phyloP scores from a whole-genome alignment of 495 filamentous ascomycete genomes.

The Tuber umbilicatum region DNA sequence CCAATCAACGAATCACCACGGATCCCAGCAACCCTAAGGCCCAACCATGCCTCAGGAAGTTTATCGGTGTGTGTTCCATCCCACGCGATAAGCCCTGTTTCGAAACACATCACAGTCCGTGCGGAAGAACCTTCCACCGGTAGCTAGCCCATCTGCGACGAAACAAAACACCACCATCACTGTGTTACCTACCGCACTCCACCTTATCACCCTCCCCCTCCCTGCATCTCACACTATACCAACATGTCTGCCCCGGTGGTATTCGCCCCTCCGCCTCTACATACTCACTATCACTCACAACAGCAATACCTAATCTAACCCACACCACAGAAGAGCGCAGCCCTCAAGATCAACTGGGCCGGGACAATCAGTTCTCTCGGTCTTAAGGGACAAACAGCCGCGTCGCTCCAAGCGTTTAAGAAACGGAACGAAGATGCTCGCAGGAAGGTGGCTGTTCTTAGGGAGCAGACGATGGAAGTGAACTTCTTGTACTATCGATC shows the following conservation, averaged over 20 bases:
- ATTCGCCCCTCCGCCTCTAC: constrained; percentile 4
- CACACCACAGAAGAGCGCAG: constrained; percentile 81
- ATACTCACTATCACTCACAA: background rate
- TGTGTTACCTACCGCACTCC: background rate
- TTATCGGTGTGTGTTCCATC: background rate
- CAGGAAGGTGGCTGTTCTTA: constrained; percentile 75
- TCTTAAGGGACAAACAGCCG: constrained; percentile 86
- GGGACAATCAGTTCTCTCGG: constrained; percentile 85
- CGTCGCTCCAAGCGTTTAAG: constrained; percentile 90
- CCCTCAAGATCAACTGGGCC: constrained; percentile 98
- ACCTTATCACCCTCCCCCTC: background rate
- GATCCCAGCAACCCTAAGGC: background rate
- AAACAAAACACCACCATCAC: background rate
- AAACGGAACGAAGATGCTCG: constrained; percentile 98
- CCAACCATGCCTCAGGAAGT: background rate
- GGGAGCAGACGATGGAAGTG: constrained; percentile 69
- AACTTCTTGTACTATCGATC: constrained; percentile 91
- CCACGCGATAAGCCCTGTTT: background rate
- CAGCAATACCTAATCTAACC: constrained; percentile 17
- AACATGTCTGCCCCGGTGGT: constrained; percentile 36
- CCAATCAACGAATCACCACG: background rate
- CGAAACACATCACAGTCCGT: background rate
- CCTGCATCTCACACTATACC: background rate
- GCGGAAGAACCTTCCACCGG: background rate
- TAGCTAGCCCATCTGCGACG: background rate